Evolutionary conservation across 768 basidiomycete genomes (phyloP), one percentile per base, ranked within the genome.

Genomic region (Pisolithus tinctorius): DNA sequence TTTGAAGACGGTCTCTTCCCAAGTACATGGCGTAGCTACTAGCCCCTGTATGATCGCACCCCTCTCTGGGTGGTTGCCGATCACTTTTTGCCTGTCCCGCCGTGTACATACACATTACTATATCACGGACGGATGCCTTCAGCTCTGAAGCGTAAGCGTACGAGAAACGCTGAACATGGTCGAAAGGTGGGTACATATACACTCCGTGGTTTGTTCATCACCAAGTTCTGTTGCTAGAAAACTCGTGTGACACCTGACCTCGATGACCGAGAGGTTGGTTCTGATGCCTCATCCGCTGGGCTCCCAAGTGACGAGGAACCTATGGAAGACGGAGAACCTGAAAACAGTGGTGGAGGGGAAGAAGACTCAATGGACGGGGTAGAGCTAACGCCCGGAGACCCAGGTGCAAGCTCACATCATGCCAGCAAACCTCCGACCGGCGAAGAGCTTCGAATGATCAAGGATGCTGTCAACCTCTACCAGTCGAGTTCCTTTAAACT

Each of bases 401-500:
- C 43, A 29, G 8, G 10, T 14, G 14, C 42, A 25, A 26, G 13
- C 13, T 14, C 43, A 42, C 41, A 34, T 38, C 34, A 25, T 44
- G 16, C 29, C 29, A 74, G 72, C 46, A 79, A 77, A 55, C 79
- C 82, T 4, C 84, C 85, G 14, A 81, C 81, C 16, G 83, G 84
- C 43, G 78, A 81, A 52, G 88, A 93, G 63, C 70, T 93, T 42
- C 74, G 81, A 49, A 69, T 67, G 6, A 83, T 93, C 55, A 86
- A 83, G 61, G 88, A 88, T 55, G 85, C 86, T 14, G 74, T 77
- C 25, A 80, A 88, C 51, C 71, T 92, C 20, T 91, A 82, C 64
- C 76, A 79, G 58, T 93, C 90, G 0, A 84, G 74, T 49, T 80
- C 86, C 2, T 93, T 94, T 74, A 89, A 90, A 58, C 75, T 94